Evolutionary conservation across 2,329 filamentous ascomycete genomes (phyloP).

Genomic region (Sclerotinia subarctica): DNA sequence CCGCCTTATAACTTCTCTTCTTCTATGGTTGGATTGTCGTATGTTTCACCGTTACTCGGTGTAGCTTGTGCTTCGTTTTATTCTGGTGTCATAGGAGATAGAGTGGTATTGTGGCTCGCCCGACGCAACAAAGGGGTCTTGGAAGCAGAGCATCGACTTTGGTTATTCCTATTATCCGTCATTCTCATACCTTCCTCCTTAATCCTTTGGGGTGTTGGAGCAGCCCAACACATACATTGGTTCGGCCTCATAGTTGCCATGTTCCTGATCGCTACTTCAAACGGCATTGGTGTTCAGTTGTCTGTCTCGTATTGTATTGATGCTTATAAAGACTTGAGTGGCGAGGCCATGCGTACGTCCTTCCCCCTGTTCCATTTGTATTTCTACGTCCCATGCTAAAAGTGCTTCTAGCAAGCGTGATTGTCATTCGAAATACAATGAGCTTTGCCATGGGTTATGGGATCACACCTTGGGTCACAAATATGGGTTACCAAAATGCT

Average conservation of each 20-base stretch:
- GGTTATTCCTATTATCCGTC: constrained; percentile 38
- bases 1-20: constrained; percentile 40
- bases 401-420: constrained; percentile 43
- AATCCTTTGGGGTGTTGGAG: constrained; percentile 51
- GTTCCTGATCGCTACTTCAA: constrained; percentile 45
- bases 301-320: constrained; percentile 47
- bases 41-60: constrained; percentile 37
- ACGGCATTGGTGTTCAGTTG: constrained; percentile 45
- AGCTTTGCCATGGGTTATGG: constrained; percentile 51
- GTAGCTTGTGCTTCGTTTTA: constrained; percentile 34
- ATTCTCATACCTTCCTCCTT: constrained; percentile 45
- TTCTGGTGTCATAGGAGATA: constrained; percentile 36
- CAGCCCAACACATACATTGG: constrained; percentile 46
- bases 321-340: constrained; percentile 47
- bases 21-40: constrained; percentile 39
- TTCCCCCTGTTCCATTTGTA: not conserved
- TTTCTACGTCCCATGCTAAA: not conserved
- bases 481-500: constrained; percentile 45
- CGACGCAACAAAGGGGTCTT: constrained; percentile 43
- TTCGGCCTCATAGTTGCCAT: constrained; percentile 49
- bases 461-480: constrained; percentile 46
- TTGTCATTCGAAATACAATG: constrained; percentile 49
- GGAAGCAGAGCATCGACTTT: constrained; percentile 38
- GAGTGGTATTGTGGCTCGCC: constrained; percentile 40
- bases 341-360: constrained; percentile 44